Evolutionary conservation across 345 rosid genomes (phyloP), one percentile per base, ranked within the genome.

Genomic region (Reutealis trisperma): DNA sequence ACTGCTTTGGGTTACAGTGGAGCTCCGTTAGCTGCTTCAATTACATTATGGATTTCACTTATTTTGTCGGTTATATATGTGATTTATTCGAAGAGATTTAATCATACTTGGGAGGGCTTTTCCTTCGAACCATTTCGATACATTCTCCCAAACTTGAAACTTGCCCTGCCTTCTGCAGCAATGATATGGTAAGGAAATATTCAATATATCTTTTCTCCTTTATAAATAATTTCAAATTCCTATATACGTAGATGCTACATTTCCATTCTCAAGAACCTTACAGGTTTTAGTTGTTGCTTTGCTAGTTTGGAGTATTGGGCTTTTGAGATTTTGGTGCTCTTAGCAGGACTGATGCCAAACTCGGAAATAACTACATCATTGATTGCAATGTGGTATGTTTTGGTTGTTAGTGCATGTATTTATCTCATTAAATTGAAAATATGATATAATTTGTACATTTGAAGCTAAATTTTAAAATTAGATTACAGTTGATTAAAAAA

Each of bases 1-100:
- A 74, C 93, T 21, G 45, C 79, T 0, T 80, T 93, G 59, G 94
- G 95, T 22, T 93, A 80, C 75, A 77, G 72, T 72, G 97, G 94
- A 72, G 91, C 97, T 77, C 74, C 98, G 8, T 34, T 90, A 77
- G 93, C 97, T 5, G 89, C 88, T 78, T 92, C 97, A 1, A 72
- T 90, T 52, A 87, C 98, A 10, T 27, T 88, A 32, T 94, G 95
- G 93, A 51, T 88, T 58, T 86, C 93, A 14, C 19, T 85, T 16
- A 63, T 91, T 79, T 25, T 76, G 59, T 73, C 87, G 55, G 89
- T 82, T 9, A 13, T 81, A 14, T 90, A 94, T 66, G 87, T 91
- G 6, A n/a, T 81, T 8, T 73, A 59, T 57, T 9, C 44, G 0
- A 76, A 57, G 72, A 71, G 76, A n/a, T 80, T 76, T 32, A 19